A percentile compares a stretch with the other conserved stretches of the same genome.
These are phyloP conservation scores for Aspergillus hiratsukae DNA, from an alignment of 2,329 filamentous ascomycete genomes.

Conservation along the genomic window DNA sequence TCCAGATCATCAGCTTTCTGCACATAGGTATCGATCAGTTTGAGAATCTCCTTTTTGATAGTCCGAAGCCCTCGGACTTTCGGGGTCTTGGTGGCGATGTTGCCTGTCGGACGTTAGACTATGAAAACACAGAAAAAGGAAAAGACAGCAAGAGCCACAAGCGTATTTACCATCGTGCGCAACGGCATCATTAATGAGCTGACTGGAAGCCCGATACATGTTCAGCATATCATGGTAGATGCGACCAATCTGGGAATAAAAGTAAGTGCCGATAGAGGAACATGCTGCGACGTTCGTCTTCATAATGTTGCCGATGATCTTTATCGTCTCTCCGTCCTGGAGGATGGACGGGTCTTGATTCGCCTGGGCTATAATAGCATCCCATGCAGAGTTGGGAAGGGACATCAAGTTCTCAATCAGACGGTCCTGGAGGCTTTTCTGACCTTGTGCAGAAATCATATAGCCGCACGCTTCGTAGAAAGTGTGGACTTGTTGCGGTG, in stretches of 20 bases:
- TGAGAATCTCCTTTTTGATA: conserved; percentile 98
- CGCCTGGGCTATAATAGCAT: conserved; percentile 84
- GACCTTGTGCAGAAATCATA: conserved; percentile 97
- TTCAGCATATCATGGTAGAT: conserved; percentile 99
- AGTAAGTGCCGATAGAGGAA: conserved; percentile 92
- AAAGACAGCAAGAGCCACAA: not conserved
- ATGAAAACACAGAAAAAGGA: not conserved
- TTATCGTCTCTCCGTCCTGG: conserved; percentile 91
- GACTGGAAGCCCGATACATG: conserved; percentile 97
- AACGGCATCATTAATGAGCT: conserved; percentile 90
- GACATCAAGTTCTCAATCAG: conserved; percentile 89
- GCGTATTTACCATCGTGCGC: conserved; percentile 66
- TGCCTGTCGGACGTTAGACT: conserved; percentile 50
- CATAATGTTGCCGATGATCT: conserved; percentile 99
- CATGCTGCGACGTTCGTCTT: conserved; percentile 99
- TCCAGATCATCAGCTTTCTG: conserved; percentile 96
- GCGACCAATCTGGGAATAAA: conserved; percentile 94
- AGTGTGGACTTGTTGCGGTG: conserved; percentile 94
- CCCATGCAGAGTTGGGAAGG: conserved; percentile 90
- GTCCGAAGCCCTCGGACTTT: conserved; percentile 91
- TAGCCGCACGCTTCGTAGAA: conserved; percentile 99
- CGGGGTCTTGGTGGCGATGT: conserved; percentile 94
- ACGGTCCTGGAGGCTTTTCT: conserved; percentile 88
- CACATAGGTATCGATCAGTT: conserved; percentile 96
- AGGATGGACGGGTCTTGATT: conserved; percentile 80